Conservation (phyloP, 2,329 filamentous ascomycete species). For the Neofusicoccum cordaticola region DNA sequence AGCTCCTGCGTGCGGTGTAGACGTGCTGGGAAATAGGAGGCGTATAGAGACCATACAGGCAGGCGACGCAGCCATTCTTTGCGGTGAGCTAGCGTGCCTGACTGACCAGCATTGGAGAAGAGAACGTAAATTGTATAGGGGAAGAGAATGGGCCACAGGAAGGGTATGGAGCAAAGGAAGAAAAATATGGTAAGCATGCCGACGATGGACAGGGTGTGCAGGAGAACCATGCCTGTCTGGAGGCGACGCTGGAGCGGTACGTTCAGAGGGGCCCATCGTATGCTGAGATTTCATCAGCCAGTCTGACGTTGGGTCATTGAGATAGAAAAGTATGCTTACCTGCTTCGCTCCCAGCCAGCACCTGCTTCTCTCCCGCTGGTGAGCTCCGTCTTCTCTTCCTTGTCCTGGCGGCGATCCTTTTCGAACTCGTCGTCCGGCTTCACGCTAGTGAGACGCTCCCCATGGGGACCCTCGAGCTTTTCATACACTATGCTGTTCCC, state of each 20-base stretch:
- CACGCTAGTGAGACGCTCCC: constrained; percentile 46
- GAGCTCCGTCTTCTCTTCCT: constrained; percentile 40
- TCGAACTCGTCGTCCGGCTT: constrained; percentile 40
- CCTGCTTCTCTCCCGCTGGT: constrained; percentile 54
- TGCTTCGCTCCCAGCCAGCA: constrained; percentile 51
- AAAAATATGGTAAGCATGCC: constrained; percentile 73
- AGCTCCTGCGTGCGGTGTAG: constrained; percentile 83
- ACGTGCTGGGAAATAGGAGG: constrained; percentile 84
- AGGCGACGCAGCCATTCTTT: constrained; percentile 71
- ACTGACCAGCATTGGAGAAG: constrained; percentile 72
- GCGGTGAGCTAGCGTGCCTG: constrained; percentile 72
- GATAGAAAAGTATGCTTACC: constrained; percentile 29
- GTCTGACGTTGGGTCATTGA: background rate
- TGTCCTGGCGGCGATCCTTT: constrained; percentile 32
- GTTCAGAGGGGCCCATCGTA: constrained; percentile 84
- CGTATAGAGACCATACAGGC: constrained; percentile 83
- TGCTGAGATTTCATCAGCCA: constrained; percentile 41
- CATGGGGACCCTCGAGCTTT: constrained; percentile 44
- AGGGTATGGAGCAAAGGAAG: constrained; percentile 82
- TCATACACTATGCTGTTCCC: constrained; percentile 40
- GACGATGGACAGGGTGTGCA: constrained; percentile 50
- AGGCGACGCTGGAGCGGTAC: constrained; percentile 54
- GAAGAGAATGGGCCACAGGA: constrained; percentile 78
- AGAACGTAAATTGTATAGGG: constrained; percentile 83
- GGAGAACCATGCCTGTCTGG: constrained; percentile 49